A percentile compares a stretch with the other conserved stretches of the same genome.
These are phyloP conservation scores for Entomortierella parvispora DNA, from an alignment of 192 early-diverging fungal genomes.

Conservation along the genomic window DNA sequence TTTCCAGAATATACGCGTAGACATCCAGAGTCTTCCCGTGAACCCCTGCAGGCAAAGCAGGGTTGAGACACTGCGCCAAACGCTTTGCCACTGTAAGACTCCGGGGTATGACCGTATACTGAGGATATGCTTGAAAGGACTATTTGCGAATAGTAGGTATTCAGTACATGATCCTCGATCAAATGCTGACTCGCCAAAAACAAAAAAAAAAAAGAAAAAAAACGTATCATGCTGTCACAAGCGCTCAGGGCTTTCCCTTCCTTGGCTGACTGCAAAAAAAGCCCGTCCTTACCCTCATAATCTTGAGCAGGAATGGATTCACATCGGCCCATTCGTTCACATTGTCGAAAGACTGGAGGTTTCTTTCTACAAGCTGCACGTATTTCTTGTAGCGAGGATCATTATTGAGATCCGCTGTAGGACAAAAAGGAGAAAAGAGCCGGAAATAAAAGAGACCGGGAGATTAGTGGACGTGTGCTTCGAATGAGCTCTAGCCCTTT, in stretches of 20 bases:
- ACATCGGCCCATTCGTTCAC: slow-evolving; percentile 97
- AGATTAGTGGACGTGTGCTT: too few species aligned
- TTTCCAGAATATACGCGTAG: slow-evolving; percentile 81
- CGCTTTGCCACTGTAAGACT: slow-evolving; percentile 90
- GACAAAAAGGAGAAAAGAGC: background rate
- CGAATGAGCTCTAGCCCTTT: too few species aligned
- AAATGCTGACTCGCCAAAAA: background rate
- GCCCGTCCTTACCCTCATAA: slow-evolving; percentile 69
- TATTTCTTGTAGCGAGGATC: slow-evolving; percentile 90
- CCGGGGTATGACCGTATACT: slow-evolving; percentile 81
- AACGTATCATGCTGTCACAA: background rate
- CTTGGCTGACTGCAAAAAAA: too few species aligned
- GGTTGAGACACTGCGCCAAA: slow-evolving; percentile 94
- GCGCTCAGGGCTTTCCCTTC: too few species aligned
- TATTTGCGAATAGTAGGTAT: slow-evolving; percentile 21
- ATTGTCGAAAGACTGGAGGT: slow-evolving; percentile 91
- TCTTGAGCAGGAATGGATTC: slow-evolving; percentile 87
- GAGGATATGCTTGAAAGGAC: slow-evolving; percentile 82
- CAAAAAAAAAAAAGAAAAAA: background rate
- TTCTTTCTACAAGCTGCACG: slow-evolving; percentile 82
- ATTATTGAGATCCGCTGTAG: slow-evolving; percentile 44
- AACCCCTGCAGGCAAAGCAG: slow-evolving; percentile 92
- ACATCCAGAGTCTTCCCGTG: slow-evolving; percentile 94
- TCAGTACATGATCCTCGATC: background rate
- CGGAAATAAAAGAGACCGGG: background rate